Evolutionary conservation across 2,329 filamentous ascomycete species (phyloP).

Genomic region (Penicillium occitanis): DNA sequence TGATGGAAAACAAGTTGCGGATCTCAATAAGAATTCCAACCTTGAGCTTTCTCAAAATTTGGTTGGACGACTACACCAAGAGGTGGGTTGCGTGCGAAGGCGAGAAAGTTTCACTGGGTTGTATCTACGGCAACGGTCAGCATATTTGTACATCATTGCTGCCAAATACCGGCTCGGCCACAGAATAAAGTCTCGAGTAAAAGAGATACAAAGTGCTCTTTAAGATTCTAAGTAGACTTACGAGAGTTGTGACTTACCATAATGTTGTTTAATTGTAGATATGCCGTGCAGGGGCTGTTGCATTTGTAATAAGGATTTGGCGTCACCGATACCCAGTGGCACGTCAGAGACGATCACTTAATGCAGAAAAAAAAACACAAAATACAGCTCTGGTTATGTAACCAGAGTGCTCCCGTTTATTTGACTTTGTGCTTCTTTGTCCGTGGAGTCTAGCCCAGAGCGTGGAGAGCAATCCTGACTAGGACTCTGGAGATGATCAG

Average conservation of each 20-base stretch:
- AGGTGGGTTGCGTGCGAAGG: constrained; percentile 10
- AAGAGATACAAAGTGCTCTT: not conserved
- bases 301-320: constrained; percentile 7
- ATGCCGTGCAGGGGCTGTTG: constrained; percentile 2
- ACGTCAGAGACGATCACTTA: constrained; percentile 8
- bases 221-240: not conserved
- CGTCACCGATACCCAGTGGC: not conserved
- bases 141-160: constrained; percentile 20
- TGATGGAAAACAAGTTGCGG: constrained; percentile 6
- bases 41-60: constrained; percentile 5
- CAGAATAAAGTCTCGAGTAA: constrained; percentile 1
- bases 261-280: not conserved
- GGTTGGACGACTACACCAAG: constrained; percentile 17
- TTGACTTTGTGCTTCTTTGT: constrained; percentile 1
- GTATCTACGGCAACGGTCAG: constrained; percentile 21
- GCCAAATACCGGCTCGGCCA: constrained; percentile 12
- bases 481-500: not conserved
- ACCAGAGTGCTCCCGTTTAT: not conserved
- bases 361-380: not conserved
- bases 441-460: constrained; percentile 2
- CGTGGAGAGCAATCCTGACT: not conserved
- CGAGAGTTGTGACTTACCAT: constrained; percentile 1
- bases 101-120: constrained; percentile 17
- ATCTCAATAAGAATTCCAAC: constrained; percentile 11
- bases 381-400: not conserved